Evolutionary conservation across 176 grass and related monocot species (phyloP), one percentile per base, ranked within the genome.

Genomic region (Lolium multiflorum): DNA sequence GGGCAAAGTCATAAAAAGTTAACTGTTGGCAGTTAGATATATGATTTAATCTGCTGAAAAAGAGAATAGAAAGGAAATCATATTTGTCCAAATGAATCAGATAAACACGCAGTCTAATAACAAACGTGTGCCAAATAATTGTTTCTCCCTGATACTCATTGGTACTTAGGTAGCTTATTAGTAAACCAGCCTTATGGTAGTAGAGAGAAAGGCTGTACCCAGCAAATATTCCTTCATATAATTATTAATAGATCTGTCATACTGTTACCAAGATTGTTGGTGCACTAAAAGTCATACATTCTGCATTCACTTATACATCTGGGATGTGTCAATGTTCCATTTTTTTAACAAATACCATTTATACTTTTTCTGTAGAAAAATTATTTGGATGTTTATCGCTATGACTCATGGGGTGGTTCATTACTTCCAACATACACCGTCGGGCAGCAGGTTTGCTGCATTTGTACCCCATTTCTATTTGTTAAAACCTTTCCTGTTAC

Each of bases 301-400:
- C 72, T 77, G 9, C 46, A 41, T 92, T 79, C 72, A 71, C 51
- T 43, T n/a, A 1, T 80, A 67, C 66, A 84, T 38, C 6, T 80
- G 46, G 43, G 16, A 65, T 75, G 4, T 60, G 18, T 49, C 15
- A 39, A 48, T 58, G 62, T 66, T 12, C 44, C 7, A 70, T 76
- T 70, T 71, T 70, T 71, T 47, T 74, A 58, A 54, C 71, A 15
- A 83, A 20, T 64, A 55, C 21, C 84, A 22, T 83, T 82, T 76
- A 38, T 81, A 73, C 37, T 65, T 87, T 51, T 41, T 79, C 22
- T 89, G 84, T 83, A 98, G 96, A 98, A 95, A 94, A 95, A 98
- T 81, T 98, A 98, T 82, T 89, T 95, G 88, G 96, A 98, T 59
- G 65, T 98, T 75, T 98, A 98, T 92, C 88, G 86, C 68, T 98